phyloP scores from a whole-genome alignment of 768 basidiomycete species.

The Mycena chlorophos region DNA sequence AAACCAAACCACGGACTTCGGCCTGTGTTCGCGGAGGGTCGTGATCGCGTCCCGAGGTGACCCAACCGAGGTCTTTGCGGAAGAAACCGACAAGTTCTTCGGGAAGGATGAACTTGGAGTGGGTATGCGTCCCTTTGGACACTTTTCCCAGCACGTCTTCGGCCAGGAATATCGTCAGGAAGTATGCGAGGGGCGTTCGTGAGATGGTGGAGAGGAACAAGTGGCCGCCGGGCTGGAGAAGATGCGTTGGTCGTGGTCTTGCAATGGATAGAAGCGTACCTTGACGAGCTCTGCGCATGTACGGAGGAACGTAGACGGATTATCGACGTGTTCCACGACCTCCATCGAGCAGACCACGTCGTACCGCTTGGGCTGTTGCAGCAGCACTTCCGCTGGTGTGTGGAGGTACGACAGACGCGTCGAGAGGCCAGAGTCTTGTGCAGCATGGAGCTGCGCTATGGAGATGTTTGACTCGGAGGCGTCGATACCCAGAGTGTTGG shows the following conservation, averaged over 20 bases:
- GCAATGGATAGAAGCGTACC: slow-evolving; percentile 43
- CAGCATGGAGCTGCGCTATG: slow-evolving; percentile 82
- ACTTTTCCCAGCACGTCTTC: slow-evolving; percentile 83
- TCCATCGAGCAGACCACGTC: slow-evolving; percentile 98
- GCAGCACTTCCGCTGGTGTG: slow-evolving; percentile 71
- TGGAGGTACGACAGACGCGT: slow-evolving; percentile 64
- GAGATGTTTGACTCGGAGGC: slow-evolving; percentile 85
- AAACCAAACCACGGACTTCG: slow-evolving; percentile 78
- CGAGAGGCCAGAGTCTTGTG: slow-evolving; percentile 53
- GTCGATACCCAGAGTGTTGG: slow-evolving; percentile 87
- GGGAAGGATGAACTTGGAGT: slow-evolving; percentile 87
- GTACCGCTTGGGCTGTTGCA: slow-evolving; percentile 64
- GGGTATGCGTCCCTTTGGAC: slow-evolving; percentile 85
- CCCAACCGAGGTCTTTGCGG: slow-evolving; percentile 44
- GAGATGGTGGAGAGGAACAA: slow-evolving; percentile 95
- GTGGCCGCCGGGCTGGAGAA: slow-evolving; percentile 84
- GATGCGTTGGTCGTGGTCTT: neutral
- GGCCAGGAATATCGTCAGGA: slow-evolving; percentile 61
- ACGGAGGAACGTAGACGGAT: slow-evolving; percentile 80
- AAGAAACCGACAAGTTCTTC: slow-evolving; percentile 85
- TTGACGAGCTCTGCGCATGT: slow-evolving; percentile 85
- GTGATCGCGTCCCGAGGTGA: slow-evolving; percentile 18
- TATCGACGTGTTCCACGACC: slow-evolving; percentile 95
- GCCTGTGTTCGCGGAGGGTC: slow-evolving; percentile 67
- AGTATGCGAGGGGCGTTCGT: slow-evolving; percentile 57